phyloP scores from a whole-genome alignment of 2,329 filamentous ascomycete species.

The Leptographium lundbergii region DNA sequence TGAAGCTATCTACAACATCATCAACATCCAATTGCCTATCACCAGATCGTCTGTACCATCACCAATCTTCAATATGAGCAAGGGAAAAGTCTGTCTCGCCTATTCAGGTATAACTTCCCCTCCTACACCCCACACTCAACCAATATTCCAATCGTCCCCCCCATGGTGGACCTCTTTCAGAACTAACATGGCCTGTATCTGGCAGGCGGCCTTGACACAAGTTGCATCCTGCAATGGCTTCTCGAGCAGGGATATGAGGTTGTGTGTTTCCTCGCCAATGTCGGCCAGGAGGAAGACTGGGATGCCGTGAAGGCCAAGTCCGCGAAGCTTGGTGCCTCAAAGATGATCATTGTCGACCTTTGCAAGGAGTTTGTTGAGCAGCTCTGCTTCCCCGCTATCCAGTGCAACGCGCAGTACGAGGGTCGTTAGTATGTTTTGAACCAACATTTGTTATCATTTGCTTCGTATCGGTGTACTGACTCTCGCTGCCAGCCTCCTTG shows the following conservation, averaged over 20 bases:
- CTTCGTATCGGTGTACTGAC: neutral
- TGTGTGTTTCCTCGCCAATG: conserved; percentile 52
- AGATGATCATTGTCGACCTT: conserved; percentile 52
- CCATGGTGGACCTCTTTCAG: neutral
- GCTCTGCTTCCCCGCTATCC: conserved; percentile 67
- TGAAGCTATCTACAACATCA: neutral
- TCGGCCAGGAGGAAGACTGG: conserved; percentile 68
- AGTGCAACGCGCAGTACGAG: conserved; percentile 61
- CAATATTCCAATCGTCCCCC: neutral
- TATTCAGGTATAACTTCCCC: conserved; percentile 12
- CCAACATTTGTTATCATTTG: conserved; percentile 24
- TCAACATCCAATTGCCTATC: neutral
- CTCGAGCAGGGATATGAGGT: conserved; percentile 45
- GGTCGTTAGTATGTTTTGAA: conserved; percentile 24
- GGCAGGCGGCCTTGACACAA: conserved; percentile 14
- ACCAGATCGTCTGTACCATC: neutral
- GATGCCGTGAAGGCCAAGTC: conserved; percentile 57
- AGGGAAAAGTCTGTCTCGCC: conserved; percentile 21
- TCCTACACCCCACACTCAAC: neutral
- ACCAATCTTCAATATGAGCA: conserved; percentile 15
- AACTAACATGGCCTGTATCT: conserved; percentile 9
- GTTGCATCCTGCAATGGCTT: conserved; percentile 14
- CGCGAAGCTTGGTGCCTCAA: conserved; percentile 47
- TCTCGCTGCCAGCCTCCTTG: conserved; percentile 22
- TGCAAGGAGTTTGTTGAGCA: conserved; percentile 67